A percentile compares a stretch with the other conserved stretches of the same genome.
These are phyloP conservation scores for Fusarium verrucosum DNA, from an alignment of 2,329 filamentous ascomycete genomes.

Conservation along the genomic window DNA sequence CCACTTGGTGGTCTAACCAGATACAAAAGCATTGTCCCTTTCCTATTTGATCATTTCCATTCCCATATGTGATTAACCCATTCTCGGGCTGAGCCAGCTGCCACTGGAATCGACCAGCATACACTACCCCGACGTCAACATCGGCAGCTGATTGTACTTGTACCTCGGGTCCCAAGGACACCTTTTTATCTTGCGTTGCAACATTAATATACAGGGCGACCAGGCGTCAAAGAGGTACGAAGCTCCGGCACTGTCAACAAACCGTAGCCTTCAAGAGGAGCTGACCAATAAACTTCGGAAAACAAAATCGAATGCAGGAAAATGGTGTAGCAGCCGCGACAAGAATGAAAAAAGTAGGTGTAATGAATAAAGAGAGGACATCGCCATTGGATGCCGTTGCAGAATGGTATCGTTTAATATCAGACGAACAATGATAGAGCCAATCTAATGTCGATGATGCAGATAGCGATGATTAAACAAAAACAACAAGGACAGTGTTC, in stretches of 20 bases:
- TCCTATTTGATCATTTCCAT: conserved; percentile 9
- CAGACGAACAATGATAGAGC: conserved; percentile 30
- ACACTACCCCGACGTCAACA: background rate
- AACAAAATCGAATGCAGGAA: conserved; percentile 9
- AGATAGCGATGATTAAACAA: conserved; percentile 9
- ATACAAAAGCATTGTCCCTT: conserved; percentile 10
- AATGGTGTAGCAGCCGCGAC: background rate
- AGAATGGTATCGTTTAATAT: conserved; percentile 48
- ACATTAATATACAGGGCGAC: conserved; percentile 35
- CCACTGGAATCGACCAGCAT: background rate
- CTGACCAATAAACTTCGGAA: conserved; percentile 2
- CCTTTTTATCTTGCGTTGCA: conserved; percentile 1
- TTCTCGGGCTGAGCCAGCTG: conserved; percentile 1
- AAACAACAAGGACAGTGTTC: conserved; percentile 20
- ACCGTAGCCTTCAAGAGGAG: background rate
- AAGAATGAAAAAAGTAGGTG: conserved; percentile 3
- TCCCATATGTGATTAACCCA: conserved; percentile 25
- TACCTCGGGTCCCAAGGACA: background rate
- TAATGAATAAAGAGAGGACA: conserved; percentile 24
- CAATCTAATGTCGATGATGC: conserved; percentile 31
- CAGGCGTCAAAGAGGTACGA: background rate
- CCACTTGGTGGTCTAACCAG: conserved; percentile 1
- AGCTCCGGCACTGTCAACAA: background rate
- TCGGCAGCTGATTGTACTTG: background rate
- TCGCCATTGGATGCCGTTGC: conserved; percentile 36